Conservation (phyloP, 139 green algal species). For the Picochlorum costavermella region DNA sequence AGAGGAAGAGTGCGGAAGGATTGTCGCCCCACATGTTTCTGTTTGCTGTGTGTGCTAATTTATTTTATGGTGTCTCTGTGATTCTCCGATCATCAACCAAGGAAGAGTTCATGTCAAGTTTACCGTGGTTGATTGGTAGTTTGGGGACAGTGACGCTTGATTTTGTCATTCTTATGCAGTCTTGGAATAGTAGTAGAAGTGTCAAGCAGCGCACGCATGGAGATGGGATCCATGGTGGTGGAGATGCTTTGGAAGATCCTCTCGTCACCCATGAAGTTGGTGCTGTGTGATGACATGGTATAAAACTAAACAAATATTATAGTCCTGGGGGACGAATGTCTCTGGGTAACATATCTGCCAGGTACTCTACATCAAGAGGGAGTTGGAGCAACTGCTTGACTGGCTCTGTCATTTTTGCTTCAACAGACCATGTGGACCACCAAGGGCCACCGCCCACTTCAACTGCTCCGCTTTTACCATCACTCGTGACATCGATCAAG, state of each 20-base stretch:
- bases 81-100: conserved; percentile 46
- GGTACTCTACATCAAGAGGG: conserved; percentile 58
- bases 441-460: conserved; percentile 93
- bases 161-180: conserved; percentile 60
- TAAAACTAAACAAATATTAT: conserved; percentile 10
- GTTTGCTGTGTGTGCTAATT: conserved; percentile 66
- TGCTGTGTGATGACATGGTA: no score
- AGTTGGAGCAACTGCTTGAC: conserved; percentile 61
- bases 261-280: not conserved
- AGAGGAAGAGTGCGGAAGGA: conserved; percentile 52
- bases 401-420: conserved; percentile 73
- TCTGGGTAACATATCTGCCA: conserved; percentile 34
- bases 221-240: not conserved
- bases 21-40: conserved; percentile 72
- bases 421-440: conserved; percentile 62
- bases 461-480: conserved; percentile 42
- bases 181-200: not conserved
- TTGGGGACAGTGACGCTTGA: conserved; percentile 79
- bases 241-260: conserved; percentile 18
- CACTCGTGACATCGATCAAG: conserved; percentile 59
- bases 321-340: conserved; percentile 54
- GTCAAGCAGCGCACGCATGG: not conserved
- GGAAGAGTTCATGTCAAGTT: conserved; percentile 43
- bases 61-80: conserved; percentile 66
- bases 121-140: conserved; percentile 75